phyloP scores from a whole-genome alignment of 805 yeast genomes.

The Saccharomycopsis fermentans region DNA sequence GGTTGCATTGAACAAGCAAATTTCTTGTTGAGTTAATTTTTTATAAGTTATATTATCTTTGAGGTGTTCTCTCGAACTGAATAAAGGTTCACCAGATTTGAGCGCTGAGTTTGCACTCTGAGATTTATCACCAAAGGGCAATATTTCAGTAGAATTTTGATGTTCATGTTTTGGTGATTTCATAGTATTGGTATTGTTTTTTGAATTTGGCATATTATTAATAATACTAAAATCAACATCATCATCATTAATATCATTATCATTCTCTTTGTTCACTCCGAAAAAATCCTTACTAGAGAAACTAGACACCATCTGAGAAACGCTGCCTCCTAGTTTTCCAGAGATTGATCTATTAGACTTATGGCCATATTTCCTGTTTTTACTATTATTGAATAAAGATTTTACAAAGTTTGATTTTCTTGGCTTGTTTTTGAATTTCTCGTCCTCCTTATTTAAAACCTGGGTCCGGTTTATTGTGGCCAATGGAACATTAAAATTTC shows the following conservation, averaged over 20 bases:
- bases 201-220: background rate
- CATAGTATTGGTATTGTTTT: too few relatives aligned
- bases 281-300: background rate
- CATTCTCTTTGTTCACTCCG: background rate
- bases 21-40: background rate
- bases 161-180: background rate
- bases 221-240: background rate
- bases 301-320: background rate
- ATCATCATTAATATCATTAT: background rate
- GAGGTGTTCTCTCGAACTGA: background rate
- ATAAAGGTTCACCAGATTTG: background rate
- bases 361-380: background rate
- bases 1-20: conserved; percentile 7
- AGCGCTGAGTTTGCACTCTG: background rate
- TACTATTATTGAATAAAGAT: background rate
- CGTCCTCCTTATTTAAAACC: background rate
- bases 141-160: background rate
- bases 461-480: background rate
- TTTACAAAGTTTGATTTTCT: background rate
- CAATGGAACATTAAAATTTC: background rate
- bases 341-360: background rate
- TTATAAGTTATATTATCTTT: background rate
- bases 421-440: background rate
- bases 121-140: background rate
- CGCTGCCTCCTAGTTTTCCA: background rate